Percentiles rank a stretch among this genome's conserved stretches.
These are phyloP conservation scores for Aspergillus sp. DNA, from an alignment of 2,329 filamentous ascomycete species.

Conservation along the genomic window DNA sequence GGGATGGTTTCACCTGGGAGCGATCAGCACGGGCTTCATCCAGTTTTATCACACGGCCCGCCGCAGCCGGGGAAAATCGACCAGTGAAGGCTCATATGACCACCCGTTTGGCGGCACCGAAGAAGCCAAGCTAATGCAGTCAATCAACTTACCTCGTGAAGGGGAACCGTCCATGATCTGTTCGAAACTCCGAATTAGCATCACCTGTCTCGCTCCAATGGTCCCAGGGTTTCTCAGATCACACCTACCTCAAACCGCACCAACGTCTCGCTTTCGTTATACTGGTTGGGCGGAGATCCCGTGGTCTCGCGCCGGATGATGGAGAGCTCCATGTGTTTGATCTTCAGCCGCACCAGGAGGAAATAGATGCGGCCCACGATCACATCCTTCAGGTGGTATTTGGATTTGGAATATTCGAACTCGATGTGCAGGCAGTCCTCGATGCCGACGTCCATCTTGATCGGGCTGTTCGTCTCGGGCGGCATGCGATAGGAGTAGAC, in stretches of 20 bases:
- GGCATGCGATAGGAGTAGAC: constrained; percentile 98
- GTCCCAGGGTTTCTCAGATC: background rate
- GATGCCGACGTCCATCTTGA: constrained; percentile 99
- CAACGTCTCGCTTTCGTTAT: constrained; percentile 98
- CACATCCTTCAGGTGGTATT: constrained; percentile 98
- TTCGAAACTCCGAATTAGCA: constrained; percentile 11
- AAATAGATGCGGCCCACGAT: constrained; percentile 99
- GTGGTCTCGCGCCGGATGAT: constrained; percentile 97
- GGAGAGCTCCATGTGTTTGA: constrained; percentile 99
- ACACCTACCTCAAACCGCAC: constrained; percentile 82
- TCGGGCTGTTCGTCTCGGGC: constrained; percentile 95
- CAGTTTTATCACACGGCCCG: background rate
- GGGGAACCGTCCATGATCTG: constrained; percentile 99
- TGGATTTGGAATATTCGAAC: constrained; percentile 98
- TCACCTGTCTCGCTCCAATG: background rate
- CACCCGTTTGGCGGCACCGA: background rate
- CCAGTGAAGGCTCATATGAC: background rate
- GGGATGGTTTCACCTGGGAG: constrained; percentile 78
- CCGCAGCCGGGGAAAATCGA: background rate
- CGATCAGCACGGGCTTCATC: constrained; percentile 18
- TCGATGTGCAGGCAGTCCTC: constrained; percentile 99
- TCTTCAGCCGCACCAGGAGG: constrained; percentile 92
- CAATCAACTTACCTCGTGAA: constrained; percentile 69
- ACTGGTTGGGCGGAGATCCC: constrained; percentile 94
- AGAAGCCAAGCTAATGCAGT: background rate